A percentile compares a stretch with the other conserved stretches of the same genome.
phyloP scores from a whole-genome alignment of 2,329 filamentous ascomycete species.

The Tolypocladium ovalisporum region DNA sequence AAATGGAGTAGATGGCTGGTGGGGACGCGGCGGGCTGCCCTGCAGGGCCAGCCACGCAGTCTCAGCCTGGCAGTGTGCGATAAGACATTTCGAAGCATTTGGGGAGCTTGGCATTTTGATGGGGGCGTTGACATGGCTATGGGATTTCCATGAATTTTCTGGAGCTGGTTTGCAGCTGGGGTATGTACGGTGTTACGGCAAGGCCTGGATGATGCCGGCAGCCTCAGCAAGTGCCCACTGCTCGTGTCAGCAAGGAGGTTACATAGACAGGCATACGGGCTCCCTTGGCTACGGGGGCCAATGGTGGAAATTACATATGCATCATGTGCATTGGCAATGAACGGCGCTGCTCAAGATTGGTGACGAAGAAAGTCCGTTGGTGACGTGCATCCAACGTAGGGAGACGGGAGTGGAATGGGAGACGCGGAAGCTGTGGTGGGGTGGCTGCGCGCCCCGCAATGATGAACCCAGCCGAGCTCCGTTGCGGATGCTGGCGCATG shows the following conservation, averaged over 20 bases:
- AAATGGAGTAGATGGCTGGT: slow-evolving; percentile 24
- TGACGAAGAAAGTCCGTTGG: background rate
- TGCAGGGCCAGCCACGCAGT: background rate
- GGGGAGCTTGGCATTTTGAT: slow-evolving; percentile 9
- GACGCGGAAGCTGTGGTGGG: background rate
- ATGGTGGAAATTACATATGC: background rate
- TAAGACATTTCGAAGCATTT: background rate
- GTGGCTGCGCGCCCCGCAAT: background rate
- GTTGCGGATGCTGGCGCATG: background rate
- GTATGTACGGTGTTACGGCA: slow-evolving; percentile 2
- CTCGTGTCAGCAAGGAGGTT: background rate
- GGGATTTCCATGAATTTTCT: slow-evolving; percentile 21
- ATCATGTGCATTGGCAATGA: background rate
- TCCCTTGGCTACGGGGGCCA: background rate
- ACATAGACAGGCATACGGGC: slow-evolving; percentile 1
- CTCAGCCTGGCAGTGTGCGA: background rate
- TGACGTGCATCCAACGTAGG: background rate
- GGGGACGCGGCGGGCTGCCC: background rate
- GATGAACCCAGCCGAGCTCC: background rate
- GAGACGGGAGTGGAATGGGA: too few relatives aligned
- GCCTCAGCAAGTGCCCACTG: background rate
- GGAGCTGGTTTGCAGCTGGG: slow-evolving; percentile 16
- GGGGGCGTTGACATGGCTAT: slow-evolving; percentile 23
- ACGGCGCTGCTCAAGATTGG: background rate
- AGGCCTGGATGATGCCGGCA: background rate